phyloP scores from a whole-genome alignment of 2,329 filamentous ascomycete species.

The Sporothrix dimorphospora region DNA sequence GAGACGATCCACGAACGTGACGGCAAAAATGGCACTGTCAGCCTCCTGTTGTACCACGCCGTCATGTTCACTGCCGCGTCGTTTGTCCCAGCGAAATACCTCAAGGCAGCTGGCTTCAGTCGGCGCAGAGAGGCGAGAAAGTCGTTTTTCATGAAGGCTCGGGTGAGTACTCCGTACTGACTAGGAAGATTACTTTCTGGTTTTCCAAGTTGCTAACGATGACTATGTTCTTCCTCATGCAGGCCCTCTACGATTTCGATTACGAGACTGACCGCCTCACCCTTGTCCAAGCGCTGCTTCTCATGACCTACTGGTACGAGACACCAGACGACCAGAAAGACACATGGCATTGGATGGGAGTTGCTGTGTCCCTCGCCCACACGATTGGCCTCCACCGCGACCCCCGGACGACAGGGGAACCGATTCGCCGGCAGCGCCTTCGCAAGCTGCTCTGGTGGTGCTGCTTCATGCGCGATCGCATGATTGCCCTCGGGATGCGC shows the following conservation, averaged over 20 bases:
- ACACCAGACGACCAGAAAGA: slow-evolving; percentile 96
- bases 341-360: slow-evolving; percentile 98
- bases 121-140: slow-evolving; percentile 82
- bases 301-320: slow-evolving; percentile 98
- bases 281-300: slow-evolving; percentile 81
- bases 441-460: slow-evolving; percentile 99
- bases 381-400: slow-evolving; percentile 93
- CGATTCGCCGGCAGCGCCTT: slow-evolving; percentile 71
- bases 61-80: slow-evolving; percentile 93
- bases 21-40: slow-evolving; percentile 71
- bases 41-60: slow-evolving; percentile 86
- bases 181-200: neutral
- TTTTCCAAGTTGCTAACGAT: slow-evolving; percentile 33
- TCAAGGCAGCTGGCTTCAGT: slow-evolving; percentile 76
- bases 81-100: slow-evolving; percentile 78
- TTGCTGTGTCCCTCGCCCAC: slow-evolving; percentile 88
- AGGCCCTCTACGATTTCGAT: slow-evolving; percentile 92
- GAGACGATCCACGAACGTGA: slow-evolving; percentile 66
- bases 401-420: slow-evolving; percentile 73
- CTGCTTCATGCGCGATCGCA: slow-evolving; percentile 90
- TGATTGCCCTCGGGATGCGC: slow-evolving; percentile 92
- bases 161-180: slow-evolving; percentile 65
- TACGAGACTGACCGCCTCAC: slow-evolving; percentile 89
- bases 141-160: slow-evolving; percentile 84
- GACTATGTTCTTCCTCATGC: neutral